Base-by-base conservation (phyloP, 2,329 filamentous ascomycete genomes). In the Lachnellula hyalina region DNA sequence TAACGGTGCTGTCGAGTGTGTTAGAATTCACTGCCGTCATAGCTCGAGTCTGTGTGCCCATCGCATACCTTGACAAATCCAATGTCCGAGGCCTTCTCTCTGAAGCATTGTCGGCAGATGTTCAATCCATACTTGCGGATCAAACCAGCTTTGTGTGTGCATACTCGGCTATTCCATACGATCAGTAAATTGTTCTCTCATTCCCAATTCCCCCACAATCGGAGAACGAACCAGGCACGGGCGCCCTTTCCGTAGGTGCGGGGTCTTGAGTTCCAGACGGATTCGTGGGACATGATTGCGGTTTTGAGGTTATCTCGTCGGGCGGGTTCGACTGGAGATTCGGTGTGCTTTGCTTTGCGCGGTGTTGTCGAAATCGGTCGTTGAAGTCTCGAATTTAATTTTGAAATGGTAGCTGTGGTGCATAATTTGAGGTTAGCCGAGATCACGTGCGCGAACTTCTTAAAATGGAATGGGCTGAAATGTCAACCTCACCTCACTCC, bases 121-220 rank as follows among this genome's bases (percentile, higher is more conserved):
- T 96, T 90, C 70, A 96, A 84, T 74, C 94, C 93, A 82, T 99
- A 99, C 83, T 99, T 99, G 83, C 94, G 92, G 86, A 99, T 96
- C 70, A 99, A 86, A 95, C 94, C 94, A 73, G 94, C 93, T 74
- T 84, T 86, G 89, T 99, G 93, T 74, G 91, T 90, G 90, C 86
- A 89, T 74, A 89, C 85, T 73, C 86, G 86, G 82, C 86, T 89
- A 71, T 32, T 57, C 49, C 36, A 14, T 17, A 44, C 54, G 35
- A 55, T 63, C 55, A 61, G 60, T 55, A 46, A 35, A 11, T 32
- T 44, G 52, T 6, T 36, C 9, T 15, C 19, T 47, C 34, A 21
- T 28, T 23, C 38, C 35, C 40, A 11, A n/a, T 34, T 17, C 17
- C 48, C 35, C 25, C 38, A 28, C 25, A 12, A 46, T 12, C 5